Conservation (phyloP, 2,329 filamentous ascomycete species). For the Penicillium sp. region DNA sequence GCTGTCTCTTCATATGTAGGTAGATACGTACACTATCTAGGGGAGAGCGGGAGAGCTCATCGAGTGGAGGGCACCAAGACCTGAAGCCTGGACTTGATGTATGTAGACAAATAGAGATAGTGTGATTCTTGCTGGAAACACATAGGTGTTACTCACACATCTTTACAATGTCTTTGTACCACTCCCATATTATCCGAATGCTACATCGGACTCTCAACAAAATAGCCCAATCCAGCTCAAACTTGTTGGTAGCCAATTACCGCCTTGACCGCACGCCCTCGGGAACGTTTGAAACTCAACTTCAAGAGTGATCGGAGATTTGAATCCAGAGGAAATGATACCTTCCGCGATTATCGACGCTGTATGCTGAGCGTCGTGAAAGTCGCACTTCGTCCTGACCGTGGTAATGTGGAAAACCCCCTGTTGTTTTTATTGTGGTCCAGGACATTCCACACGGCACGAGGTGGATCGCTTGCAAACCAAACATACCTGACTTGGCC, state of each 20-base stretch:
- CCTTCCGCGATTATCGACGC: neutral
- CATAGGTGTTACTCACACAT: neutral
- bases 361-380: neutral
- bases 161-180: neutral
- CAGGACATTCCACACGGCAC: conserved; percentile 2
- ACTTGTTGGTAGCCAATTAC: neutral
- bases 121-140: no score
- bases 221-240: neutral
- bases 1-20: no score
- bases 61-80: no score
- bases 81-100: no score
- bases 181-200: neutral
- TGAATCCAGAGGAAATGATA: neutral
- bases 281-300: neutral
- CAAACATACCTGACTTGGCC: conserved; percentile 2
- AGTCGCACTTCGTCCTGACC: neutral
- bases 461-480: neutral
- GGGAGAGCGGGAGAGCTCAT: no score
- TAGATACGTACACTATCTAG: no score
- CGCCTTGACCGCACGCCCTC: neutral
- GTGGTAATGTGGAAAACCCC: neutral
- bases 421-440: neutral
- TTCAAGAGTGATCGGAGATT: neutral
- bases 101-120: neutral
- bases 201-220: neutral